Evolutionary conservation across 2,329 filamentous ascomycete species (phyloP).

Genomic region (Colletotrichum liaoningense): DNA sequence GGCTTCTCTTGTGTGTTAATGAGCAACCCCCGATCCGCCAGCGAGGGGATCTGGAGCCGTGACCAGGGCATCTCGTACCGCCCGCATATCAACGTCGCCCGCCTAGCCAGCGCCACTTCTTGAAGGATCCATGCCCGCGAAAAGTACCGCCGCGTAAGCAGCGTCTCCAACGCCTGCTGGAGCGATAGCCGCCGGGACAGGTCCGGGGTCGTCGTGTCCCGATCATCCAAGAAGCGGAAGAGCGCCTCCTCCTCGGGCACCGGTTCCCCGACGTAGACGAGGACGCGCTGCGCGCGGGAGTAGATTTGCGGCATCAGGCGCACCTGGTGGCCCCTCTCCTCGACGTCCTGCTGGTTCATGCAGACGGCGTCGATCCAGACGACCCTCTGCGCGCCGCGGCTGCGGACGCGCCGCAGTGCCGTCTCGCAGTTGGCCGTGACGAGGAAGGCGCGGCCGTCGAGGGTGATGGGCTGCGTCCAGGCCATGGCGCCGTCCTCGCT

Average conservation of each 20-base stretch:
- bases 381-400: neutral
- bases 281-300: conserved; percentile 21
- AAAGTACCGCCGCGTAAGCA: conserved; percentile 6
- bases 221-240: neutral
- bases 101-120: conserved; percentile 40
- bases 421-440: conserved; percentile 12
- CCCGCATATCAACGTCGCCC: neutral
- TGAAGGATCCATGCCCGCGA: conserved; percentile 39
- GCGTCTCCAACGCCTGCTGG: neutral
- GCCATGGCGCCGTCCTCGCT: conserved; percentile 24
- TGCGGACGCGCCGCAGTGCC: neutral
- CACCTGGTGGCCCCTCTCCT: conserved; percentile 36
- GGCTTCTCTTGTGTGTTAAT: neutral
- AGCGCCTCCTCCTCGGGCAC: conserved; percentile 26
- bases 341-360: conserved; percentile 36
- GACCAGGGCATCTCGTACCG: neutral
- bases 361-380: conserved; percentile 39
- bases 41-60: neutral
- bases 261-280: conserved; percentile 37
- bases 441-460: neutral
- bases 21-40: neutral
- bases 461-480: neutral
- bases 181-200: neutral
- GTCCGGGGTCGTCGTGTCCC: neutral
- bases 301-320: conserved; percentile 36